Percentiles rank a stretch among this genome's conserved stretches.
These are phyloP conservation scores for Picea abies DNA, from an alignment of 83 land plant species.

Conservation along the genomic window DNA sequence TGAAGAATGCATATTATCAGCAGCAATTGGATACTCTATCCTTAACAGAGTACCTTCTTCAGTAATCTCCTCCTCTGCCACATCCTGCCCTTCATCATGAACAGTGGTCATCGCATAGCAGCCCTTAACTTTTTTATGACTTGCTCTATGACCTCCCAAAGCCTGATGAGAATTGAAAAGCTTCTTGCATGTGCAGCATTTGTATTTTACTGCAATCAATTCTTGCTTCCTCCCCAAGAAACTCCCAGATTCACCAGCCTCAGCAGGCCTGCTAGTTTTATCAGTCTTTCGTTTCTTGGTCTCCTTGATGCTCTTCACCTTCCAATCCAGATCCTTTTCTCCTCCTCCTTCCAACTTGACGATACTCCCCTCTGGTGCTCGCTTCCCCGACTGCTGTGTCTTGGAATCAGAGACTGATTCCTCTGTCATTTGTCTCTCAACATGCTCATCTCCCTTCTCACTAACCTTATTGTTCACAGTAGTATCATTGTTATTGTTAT, in stretches of 20 bases:
- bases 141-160: constrained; percentile 62
- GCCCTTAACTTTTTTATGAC: constrained; percentile 41
- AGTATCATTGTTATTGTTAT: constrained; percentile 2
- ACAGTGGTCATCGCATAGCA: constrained; percentile 6
- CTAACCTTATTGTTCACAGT: neutral
- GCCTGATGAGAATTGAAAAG: constrained; percentile 54
- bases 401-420: constrained; percentile 11
- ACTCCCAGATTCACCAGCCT: too few species aligned
- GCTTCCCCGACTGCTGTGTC: neutral
- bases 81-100: constrained; percentile 5
- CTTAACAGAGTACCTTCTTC: neutral
- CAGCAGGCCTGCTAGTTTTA: neutral
- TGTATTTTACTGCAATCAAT: constrained; percentile 19
- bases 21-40: neutral
- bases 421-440: constrained; percentile 13
- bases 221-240: neutral
- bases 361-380: neutral
- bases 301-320: neutral
- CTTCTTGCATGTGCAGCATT: constrained; percentile 50
- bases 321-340: constrained; percentile 12
- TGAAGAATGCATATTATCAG: neutral
- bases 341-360: neutral
- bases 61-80: constrained; percentile 13
- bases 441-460: neutral
- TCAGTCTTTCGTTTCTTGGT: neutral